Evolutionary conservation across 176 grass and related monocot genomes (phyloP).

Genomic region (Puccinellia tenuiflora): DNA sequence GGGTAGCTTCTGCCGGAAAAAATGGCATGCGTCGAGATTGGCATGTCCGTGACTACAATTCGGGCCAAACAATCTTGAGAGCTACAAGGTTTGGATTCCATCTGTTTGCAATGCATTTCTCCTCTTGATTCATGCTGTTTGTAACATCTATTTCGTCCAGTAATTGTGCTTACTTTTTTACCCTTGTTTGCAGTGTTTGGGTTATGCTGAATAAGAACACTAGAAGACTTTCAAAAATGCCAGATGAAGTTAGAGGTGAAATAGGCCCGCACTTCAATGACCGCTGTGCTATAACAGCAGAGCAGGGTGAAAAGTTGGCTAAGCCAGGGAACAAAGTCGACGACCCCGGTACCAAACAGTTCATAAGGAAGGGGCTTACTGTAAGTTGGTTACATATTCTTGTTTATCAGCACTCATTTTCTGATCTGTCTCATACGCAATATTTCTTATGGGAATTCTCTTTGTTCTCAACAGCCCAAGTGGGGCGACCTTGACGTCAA

Average conservation of each 20-base stretch:
- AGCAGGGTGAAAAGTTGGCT: slow-evolving; percentile 63
- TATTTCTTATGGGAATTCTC: neutral
- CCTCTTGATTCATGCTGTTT: neutral
- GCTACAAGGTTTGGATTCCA: slow-evolving; percentile 67
- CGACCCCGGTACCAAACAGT: slow-evolving; percentile 39
- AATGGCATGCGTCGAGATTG: slow-evolving; percentile 99
- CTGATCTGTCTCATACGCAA: neutral
- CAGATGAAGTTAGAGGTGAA: slow-evolving; percentile 91
- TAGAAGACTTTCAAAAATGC: slow-evolving; percentile 85
- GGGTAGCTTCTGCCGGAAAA: slow-evolving; percentile 93
- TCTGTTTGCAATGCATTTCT: neutral
- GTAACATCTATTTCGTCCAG: neutral
- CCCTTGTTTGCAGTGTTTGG: slow-evolving; percentile 66
- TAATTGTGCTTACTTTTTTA: neutral
- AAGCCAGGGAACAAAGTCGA: slow-evolving; percentile 50
- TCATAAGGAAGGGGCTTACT: slow-evolving; percentile 72
- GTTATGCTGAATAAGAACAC: slow-evolving; percentile 99
- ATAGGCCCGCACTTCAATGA: slow-evolving; percentile 76
- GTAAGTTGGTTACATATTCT: slow-evolving; percentile 43
- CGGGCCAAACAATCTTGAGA: slow-evolving; percentile 76
- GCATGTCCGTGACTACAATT: slow-evolving; percentile 81
- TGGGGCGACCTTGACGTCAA: slow-evolving; percentile 97
- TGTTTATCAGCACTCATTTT: neutral
- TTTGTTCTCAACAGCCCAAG: slow-evolving; percentile 59
- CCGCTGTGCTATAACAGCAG: slow-evolving; percentile 51